A percentile compares a stretch with the other conserved stretches of the same genome.
phyloP scores from a whole-genome alignment of 176 grass and related monocot species.

The Raddia distichophylla region DNA sequence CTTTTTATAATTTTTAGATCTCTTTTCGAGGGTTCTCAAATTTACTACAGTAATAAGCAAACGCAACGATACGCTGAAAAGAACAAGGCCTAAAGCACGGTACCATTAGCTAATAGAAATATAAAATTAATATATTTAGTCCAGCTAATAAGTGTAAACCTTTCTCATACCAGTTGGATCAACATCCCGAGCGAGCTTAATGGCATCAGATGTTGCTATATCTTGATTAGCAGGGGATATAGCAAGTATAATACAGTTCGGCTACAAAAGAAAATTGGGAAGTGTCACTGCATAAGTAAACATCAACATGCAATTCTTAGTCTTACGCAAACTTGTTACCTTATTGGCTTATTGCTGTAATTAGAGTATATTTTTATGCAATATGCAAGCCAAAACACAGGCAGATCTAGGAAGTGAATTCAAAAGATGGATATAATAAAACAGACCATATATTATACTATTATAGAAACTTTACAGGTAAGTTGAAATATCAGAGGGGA shows the following conservation, averaged over 20 bases:
- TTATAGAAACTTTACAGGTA: background rate
- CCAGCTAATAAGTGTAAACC: conserved; percentile 1
- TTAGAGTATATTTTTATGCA: background rate
- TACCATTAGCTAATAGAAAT: background rate
- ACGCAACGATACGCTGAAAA: too few species aligned
- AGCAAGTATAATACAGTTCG: conserved; percentile 84
- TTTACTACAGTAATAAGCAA: too few species aligned
- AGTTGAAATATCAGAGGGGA: background rate
- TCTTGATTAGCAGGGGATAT: conserved; percentile 97
- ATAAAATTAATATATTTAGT: conserved; percentile 13
- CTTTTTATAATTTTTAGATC: too few species aligned
- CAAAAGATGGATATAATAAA: background rate
- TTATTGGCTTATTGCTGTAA: background rate
- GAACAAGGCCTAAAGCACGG: background rate
- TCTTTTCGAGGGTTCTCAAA: too few species aligned
- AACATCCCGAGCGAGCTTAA: conserved; percentile 88
- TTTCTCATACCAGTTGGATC: conserved; percentile 71
- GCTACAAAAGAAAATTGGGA: conserved; percentile 56
- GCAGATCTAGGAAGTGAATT: background rate
- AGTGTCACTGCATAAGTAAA: conserved; percentile 3
- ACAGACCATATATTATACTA: background rate
- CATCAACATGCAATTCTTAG: background rate
- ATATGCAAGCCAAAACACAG: conserved; percentile 24
- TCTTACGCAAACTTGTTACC: background rate
- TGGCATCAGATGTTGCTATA: conserved; percentile 97